Conservation (phyloP, 495 filamentous ascomycete species). For the Rostrohypoxylon terebratum region DNA sequence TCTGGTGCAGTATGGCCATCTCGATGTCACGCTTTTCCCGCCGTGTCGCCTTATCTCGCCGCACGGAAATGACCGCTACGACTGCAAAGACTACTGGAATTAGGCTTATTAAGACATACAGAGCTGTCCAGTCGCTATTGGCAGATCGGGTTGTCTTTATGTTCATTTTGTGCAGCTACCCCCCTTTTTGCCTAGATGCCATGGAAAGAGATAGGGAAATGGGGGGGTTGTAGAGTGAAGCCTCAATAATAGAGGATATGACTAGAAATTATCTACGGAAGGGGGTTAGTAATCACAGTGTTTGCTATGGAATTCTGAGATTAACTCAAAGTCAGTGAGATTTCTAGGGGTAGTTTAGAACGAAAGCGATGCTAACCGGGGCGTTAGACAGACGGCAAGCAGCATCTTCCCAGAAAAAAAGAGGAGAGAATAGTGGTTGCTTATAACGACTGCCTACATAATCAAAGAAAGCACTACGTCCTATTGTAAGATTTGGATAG, state of each 20-base stretch:
- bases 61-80: conserved; percentile 34
- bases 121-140: conserved; percentile 43
- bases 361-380: background rate
- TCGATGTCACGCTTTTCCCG: conserved; percentile 18
- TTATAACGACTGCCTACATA: background rate
- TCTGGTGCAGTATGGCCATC: conserved; percentile 12
- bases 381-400: background rate
- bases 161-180: background rate
- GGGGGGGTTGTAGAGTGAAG: background rate
- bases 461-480: background rate
- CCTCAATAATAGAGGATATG: no score
- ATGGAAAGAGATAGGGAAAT: background rate
- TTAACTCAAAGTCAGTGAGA: background rate
- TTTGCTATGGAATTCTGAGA: background rate
- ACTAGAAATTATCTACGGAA: background rate
- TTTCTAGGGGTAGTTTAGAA: background rate
- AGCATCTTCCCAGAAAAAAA: background rate
- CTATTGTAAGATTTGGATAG: background rate
- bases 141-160: background rate
- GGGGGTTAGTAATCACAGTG: background rate
- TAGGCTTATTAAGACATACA: conserved; percentile 37
- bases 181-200: background rate
- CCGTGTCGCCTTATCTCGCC: conserved; percentile 51
- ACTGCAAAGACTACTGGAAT: conserved; percentile 28
- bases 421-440: background rate